Evolutionary conservation across 192 early-diverging fungal species (phyloP).

Genomic region (Linnemannia exigua): DNA sequence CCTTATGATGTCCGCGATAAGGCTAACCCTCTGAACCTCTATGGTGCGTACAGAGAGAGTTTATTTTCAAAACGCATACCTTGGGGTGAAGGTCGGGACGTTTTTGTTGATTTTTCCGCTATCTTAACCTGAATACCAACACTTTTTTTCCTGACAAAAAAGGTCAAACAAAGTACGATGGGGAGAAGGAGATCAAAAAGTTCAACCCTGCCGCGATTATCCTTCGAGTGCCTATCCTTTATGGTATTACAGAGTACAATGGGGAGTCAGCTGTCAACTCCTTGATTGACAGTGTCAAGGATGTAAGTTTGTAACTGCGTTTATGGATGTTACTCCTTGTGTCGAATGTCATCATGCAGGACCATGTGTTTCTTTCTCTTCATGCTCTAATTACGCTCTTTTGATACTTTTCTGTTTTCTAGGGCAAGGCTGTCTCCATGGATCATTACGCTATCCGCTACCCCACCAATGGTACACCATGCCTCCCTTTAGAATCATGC

Average conservation of each 20-base stretch:
- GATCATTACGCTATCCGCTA: constrained; percentile 81
- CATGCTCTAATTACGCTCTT: neutral
- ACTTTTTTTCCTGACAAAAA: neutral
- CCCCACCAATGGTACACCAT: constrained; percentile 80
- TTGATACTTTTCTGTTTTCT: constrained; percentile 3
- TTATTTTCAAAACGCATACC: neutral
- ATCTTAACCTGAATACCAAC: neutral
- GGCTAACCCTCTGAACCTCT: constrained; percentile 87
- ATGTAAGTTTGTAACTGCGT: constrained; percentile 33
- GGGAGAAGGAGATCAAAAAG: constrained; percentile 74
- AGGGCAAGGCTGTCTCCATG: constrained; percentile 71
- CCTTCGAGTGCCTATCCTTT: constrained; percentile 86
- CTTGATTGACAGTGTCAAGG: constrained; percentile 76
- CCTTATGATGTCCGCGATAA: constrained; percentile 79
- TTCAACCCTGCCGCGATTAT: constrained; percentile 72
- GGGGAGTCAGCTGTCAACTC: constrained; percentile 85
- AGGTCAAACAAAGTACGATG: constrained; percentile 81
- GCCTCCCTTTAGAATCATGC: neutral
- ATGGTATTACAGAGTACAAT: constrained; percentile 74
- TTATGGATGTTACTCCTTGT: neutral
- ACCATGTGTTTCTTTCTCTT: neutral
- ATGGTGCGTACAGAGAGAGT: constrained; percentile 62
- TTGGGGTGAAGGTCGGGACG: too few relatives aligned
- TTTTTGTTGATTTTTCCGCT: too few relatives aligned
- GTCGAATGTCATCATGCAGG: neutral